Conservation (phyloP, 2,329 filamentous ascomycete genomes). For the Colletotrichum sp. region DNA sequence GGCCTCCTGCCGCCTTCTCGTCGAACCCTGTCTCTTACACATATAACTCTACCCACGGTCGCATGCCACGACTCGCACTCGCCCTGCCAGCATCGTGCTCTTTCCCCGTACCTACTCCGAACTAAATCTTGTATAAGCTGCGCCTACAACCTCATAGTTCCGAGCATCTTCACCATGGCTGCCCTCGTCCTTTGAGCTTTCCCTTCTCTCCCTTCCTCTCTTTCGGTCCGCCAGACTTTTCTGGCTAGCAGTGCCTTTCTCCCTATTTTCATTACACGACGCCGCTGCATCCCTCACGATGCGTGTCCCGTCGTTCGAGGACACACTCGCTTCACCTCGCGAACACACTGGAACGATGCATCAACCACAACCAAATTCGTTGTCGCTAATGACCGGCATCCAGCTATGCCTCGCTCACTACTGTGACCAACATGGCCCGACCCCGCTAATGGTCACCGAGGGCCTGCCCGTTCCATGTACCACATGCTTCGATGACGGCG, state of each 20-base stretch:
- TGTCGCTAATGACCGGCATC: conserved; percentile 31
- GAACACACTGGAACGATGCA: conserved; percentile 1
- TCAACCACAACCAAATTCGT: conserved; percentile 5
- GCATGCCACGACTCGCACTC: conserved; percentile 7
- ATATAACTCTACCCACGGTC: conserved; percentile 8
- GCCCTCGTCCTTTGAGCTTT: neutral
- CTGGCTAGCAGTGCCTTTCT: neutral
- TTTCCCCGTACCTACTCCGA: neutral
- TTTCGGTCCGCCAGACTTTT: neutral
- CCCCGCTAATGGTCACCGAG: conserved; percentile 73
- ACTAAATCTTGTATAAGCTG: neutral
- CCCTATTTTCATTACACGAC: neutral
- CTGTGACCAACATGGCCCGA: conserved; percentile 73
- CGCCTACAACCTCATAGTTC: neutral
- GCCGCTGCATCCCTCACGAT: neutral
- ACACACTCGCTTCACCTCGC: conserved; percentile 6
- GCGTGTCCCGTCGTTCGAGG: conserved; percentile 21
- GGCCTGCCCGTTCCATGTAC: conserved; percentile 65
- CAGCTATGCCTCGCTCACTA: conserved; percentile 75
- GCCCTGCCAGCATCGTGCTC: neutral
- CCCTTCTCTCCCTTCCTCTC: neutral
- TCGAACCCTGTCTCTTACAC: neutral
- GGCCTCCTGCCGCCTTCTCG: conserved; percentile 2
- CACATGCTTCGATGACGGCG: conserved; percentile 58
- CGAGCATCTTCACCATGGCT: neutral